phyloP scores from a whole-genome alignment of 495 filamentous ascomycete species.

The Aspergillus wentii region DNA sequence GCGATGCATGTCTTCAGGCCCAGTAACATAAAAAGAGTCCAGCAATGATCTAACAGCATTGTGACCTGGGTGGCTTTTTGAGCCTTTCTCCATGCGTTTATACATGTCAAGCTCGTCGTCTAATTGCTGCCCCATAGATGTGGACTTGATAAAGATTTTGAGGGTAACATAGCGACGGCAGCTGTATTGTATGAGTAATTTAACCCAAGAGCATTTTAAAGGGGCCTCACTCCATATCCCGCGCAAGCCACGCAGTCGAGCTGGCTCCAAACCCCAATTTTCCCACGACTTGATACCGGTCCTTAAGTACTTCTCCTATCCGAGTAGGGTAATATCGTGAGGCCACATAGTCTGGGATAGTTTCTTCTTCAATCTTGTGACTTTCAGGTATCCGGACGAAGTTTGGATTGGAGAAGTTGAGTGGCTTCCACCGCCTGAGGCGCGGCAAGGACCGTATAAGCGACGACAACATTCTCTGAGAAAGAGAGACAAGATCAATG shows the following conservation, averaged over 20 bases:
- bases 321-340: constrained; percentile 28
- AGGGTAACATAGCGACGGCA: constrained; percentile 26
- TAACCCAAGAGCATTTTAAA: not conserved
- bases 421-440: constrained; percentile 17
- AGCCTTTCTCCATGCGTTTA: constrained; percentile 14
- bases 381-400: constrained; percentile 6
- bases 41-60: constrained; percentile 17
- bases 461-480: constrained; percentile 8
- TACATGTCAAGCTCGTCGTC: constrained; percentile 28
- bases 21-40: constrained; percentile 29
- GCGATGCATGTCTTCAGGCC: constrained; percentile 32
- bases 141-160: constrained; percentile 25
- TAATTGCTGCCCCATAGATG: constrained; percentile 15
- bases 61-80: constrained; percentile 19
- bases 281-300: constrained; percentile 29
- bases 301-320: constrained; percentile 31
- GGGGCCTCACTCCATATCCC: not conserved
- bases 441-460: constrained; percentile 14
- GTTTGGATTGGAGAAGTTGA: constrained; percentile 18
- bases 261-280: constrained; percentile 32
- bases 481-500: too few relatives aligned
- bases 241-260: not conserved
- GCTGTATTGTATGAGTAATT: constrained; percentile 5
- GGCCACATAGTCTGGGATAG: constrained; percentile 23
- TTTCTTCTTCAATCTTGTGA: constrained; percentile 17